Evolutionary conservation across 441 rosid genomes (phyloP), one percentile per base, ranked within the genome.

Genomic region (Melianthus villosus): DNA sequence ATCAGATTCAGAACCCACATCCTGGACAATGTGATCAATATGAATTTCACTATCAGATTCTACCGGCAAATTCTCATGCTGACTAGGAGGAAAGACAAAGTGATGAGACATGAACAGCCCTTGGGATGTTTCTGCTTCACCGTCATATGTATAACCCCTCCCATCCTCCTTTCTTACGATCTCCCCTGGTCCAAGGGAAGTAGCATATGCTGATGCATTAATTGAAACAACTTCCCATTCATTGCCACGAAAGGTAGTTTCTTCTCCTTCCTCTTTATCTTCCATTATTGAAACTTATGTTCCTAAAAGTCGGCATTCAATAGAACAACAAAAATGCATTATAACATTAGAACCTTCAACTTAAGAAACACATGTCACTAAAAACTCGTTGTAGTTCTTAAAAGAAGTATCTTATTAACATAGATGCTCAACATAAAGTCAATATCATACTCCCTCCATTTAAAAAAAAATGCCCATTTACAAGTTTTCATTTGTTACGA

Each of bases 201-300:
- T 86, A 40, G 84, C 86, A 50, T 89, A 89, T 29, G 94, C 62
- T n/a, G 98, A 89, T 35, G 96, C 89, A 31, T 94, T 77, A 16
- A 89, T 79, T 2, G 92, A 75, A 2, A 89, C 93, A 23, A 89
- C 98, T 72, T 89, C 98, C 96, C 96, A 89, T 48, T 84, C 96
- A 42, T 71, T 81, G 41, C 79, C 89, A 28, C 75, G 82, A 20
- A 77, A 39, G 5, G 31, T 19, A 52, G 54, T 69, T 46, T 63
- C 75, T 48, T 68, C 77, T 45, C 61, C 68, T 40, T 68, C 86
- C 34, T 65, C 84, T 25, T 74, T 77, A 58, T 65, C 68, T 4
- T 72, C 75, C 98, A 78, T 83, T n/a, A n/a, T n/a, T n/a, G n/a
- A n/a, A n/a, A n/a, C n/a, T n/a, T n/a, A n/a, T n/a, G n/a, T n/a